Evolutionary conservation across 177 flowering plant species (phyloP).

Genomic region (Telopea speciosissima): DNA sequence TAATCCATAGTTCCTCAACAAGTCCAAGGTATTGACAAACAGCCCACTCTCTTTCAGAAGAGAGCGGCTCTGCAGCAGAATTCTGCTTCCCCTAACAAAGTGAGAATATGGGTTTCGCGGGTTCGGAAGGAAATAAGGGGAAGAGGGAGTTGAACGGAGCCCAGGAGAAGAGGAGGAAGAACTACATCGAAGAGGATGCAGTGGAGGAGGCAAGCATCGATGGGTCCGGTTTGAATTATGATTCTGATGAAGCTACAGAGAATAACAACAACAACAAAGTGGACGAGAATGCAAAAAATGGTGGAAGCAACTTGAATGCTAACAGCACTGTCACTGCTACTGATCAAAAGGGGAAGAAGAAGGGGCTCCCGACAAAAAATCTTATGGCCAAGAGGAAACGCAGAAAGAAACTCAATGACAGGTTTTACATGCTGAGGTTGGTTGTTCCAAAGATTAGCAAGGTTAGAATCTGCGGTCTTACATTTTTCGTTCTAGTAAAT

Average conservation of each 20-base stretch:
- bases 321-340: constrained; percentile 55
- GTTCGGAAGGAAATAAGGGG: constrained; percentile 20
- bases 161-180: constrained; percentile 31
- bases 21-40: constrained; percentile 52
- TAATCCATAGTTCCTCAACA: constrained; percentile 32
- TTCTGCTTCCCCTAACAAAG: constrained; percentile 14
- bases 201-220: constrained; percentile 63
- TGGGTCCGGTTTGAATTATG: constrained; percentile 68
- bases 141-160: constrained; percentile 25
- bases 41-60: constrained; percentile 69
- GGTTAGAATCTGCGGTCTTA: constrained; percentile 32
- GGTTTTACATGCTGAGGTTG: constrained; percentile 93
- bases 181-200: constrained; percentile 26
- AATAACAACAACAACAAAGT: constrained; percentile 17
- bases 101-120: constrained; percentile 25
- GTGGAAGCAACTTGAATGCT: constrained; percentile 46
- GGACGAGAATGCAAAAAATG: constrained; percentile 44
- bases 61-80: constrained; percentile 63
- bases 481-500: background rate
- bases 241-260: constrained; percentile 59
- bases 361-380: constrained; percentile 88
- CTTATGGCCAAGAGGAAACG: constrained; percentile 91
- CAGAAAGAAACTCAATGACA: constrained; percentile 91
- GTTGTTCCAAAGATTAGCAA: constrained; percentile 97
- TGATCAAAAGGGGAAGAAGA: constrained; percentile 86